Conservation (phyloP, 2,329 filamentous ascomycete species). For the Grosmannia clavigera region DNA sequence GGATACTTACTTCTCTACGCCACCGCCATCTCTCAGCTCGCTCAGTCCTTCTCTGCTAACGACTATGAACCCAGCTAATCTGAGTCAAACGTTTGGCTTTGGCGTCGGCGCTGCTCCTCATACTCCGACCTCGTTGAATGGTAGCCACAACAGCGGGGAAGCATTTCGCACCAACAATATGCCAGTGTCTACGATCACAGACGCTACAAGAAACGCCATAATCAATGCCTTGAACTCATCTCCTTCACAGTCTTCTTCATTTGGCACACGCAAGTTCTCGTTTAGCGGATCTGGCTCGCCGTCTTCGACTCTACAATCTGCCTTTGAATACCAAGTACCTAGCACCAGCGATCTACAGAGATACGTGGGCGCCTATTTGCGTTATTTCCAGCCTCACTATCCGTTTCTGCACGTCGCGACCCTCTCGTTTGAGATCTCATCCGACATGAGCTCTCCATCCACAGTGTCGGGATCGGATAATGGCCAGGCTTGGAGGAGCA, state of each 20-base stretch:
- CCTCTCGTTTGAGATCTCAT: conserved; percentile 67
- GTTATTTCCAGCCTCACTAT: conserved; percentile 85
- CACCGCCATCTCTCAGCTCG: conserved; percentile 60
- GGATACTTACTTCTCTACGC: conserved; percentile 69
- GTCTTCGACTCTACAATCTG: conserved; percentile 37
- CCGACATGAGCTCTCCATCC: not conserved
- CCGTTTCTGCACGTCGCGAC: conserved; percentile 92
- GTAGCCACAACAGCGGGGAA: conserved; percentile 30
- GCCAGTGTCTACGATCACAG: conserved; percentile 52
- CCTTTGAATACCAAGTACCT: conserved; percentile 48
- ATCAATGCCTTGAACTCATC: conserved; percentile 39
- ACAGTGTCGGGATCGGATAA: conserved; percentile 32
- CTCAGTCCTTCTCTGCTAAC: conserved; percentile 62
- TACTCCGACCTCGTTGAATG: conserved; percentile 59
- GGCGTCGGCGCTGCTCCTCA: conserved; percentile 45
- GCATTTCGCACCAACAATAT: conserved; percentile 31
- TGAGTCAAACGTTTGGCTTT: conserved; percentile 55
- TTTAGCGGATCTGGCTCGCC: conserved; percentile 43
- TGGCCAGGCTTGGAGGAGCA: not conserved
- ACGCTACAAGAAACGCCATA: conserved; percentile 49
- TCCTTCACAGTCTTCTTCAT: conserved; percentile 37
- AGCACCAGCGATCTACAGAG: conserved; percentile 77
- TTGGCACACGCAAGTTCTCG: conserved; percentile 52
- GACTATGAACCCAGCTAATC: conserved; percentile 46
- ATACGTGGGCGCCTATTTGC: conserved; percentile 81